Conservation (phyloP, 2,329 filamentous ascomycete genomes). For the Bipolaris gigantea region DNA sequence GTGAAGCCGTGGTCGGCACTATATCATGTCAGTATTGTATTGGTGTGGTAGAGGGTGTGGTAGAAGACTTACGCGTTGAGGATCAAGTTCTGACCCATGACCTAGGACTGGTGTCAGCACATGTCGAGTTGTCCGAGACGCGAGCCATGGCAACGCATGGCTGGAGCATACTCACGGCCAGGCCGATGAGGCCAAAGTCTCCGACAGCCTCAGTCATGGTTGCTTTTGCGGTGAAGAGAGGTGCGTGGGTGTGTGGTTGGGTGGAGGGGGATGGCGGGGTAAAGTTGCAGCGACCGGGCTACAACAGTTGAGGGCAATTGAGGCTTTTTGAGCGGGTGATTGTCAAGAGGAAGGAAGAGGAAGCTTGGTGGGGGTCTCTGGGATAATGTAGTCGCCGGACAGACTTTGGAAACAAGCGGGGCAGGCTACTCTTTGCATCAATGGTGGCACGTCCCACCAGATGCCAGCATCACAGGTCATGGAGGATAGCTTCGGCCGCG, state of each 20-base stretch:
- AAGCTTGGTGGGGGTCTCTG: slow-evolving; percentile 29
- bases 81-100: slow-evolving; percentile 59
- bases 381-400: slow-evolving; percentile 43
- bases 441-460: slow-evolving; percentile 26
- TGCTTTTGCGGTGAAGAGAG: slow-evolving; percentile 15
- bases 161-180: slow-evolving; percentile 45
- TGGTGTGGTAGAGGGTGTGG: slow-evolving; percentile 9
- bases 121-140: background rate
- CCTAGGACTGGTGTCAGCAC: slow-evolving; percentile 32
- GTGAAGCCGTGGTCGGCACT: slow-evolving; percentile 73
- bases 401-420: slow-evolving; percentile 39
- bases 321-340: slow-evolving; percentile 23
- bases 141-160: background rate
- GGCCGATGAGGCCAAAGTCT: slow-evolving; percentile 58
- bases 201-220: slow-evolving; percentile 48
- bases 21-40: slow-evolving; percentile 30
- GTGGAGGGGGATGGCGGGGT: slow-evolving; percentile 27
- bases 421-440: slow-evolving; percentile 34
- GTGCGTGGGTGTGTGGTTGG: slow-evolving; percentile 4
- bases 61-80: slow-evolving; percentile 52
- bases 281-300: slow-evolving; percentile 36
- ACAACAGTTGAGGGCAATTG: slow-evolving; percentile 34
- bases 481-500: slow-evolving; percentile 32
- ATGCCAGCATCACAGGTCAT: slow-evolving; percentile 8
- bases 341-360: slow-evolving; percentile 24